A percentile compares a stretch with the other conserved stretches of the same genome.
phyloP scores from a whole-genome alignment of 352 stramenopile species.

The Globisporangium takayamanum region DNA sequence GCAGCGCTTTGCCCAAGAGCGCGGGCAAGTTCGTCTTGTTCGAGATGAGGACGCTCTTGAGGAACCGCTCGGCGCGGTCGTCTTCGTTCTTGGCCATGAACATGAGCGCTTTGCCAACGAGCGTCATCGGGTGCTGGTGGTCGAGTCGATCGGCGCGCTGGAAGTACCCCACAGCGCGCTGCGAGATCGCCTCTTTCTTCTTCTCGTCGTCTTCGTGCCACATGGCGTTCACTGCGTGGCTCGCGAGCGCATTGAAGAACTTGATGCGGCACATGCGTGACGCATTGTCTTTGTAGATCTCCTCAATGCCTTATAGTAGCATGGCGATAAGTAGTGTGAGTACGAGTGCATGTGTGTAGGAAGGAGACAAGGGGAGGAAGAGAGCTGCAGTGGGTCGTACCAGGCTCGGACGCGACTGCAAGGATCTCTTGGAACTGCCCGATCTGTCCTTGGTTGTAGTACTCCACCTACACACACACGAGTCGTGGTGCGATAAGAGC shows the following conservation, averaged over 20 bases:
- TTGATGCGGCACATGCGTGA: slow-evolving; percentile 85
- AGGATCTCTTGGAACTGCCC: slow-evolving; percentile 85
- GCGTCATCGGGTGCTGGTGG: slow-evolving; percentile 85
- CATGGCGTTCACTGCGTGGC: slow-evolving; percentile 83
- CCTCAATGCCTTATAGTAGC: slow-evolving; percentile 46
- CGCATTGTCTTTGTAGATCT: slow-evolving; percentile 86
- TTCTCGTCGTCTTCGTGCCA: slow-evolving; percentile 89
- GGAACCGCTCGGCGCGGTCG: slow-evolving; percentile 86
- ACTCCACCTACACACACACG: slow-evolving; percentile 51
- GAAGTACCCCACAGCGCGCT: slow-evolving; percentile 80
- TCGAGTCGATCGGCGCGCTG: slow-evolving; percentile 85
- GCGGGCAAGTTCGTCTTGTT: slow-evolving; percentile 86
- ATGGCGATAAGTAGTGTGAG: background rate
- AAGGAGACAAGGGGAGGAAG: background rate
- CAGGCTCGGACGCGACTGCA: slow-evolving; percentile 68
- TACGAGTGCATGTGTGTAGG: background rate
- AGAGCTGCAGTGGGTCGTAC: slow-evolving; percentile 5
- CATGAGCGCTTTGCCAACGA: slow-evolving; percentile 90
- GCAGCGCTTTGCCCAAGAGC: slow-evolving; percentile 79
- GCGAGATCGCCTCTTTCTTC: slow-evolving; percentile 71
- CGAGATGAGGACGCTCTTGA: slow-evolving; percentile 88
- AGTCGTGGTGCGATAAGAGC: background rate
- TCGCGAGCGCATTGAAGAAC: slow-evolving; percentile 84
- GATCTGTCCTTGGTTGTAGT: slow-evolving; percentile 82
- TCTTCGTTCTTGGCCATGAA: slow-evolving; percentile 91